phyloP scores from a whole-genome alignment of 2,329 filamentous ascomycete genomes.

The Alternaria novae-zelandiae region DNA sequence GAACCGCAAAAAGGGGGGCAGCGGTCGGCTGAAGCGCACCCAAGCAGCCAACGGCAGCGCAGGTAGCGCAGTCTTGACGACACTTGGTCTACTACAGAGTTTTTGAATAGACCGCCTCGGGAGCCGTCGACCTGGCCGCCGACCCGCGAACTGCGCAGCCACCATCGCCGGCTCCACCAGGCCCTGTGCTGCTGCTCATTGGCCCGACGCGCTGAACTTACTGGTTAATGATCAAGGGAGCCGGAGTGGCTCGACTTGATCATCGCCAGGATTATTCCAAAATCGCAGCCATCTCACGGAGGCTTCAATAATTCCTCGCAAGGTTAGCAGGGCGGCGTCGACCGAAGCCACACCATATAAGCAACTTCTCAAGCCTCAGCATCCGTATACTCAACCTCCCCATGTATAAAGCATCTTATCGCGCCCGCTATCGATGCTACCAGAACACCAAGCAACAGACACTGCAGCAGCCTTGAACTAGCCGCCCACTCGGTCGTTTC shows the following conservation, averaged over 20 bases:
- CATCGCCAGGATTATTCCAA: conserved; percentile 40
- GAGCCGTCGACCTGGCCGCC: conserved; percentile 7
- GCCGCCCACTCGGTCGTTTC: conserved; percentile 14
- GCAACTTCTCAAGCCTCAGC: conserved; percentile 20
- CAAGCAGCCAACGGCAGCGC: conserved; percentile 15
- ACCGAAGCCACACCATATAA: conserved; percentile 38
- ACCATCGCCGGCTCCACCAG: conserved; percentile 23
- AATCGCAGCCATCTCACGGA: conserved; percentile 13
- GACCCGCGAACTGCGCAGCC: conserved; percentile 26
- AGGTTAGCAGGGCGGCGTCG: conserved; percentile 34
- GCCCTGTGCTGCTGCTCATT: conserved; percentile 18
- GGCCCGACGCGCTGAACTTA: conserved; percentile 18
- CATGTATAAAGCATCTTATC: conserved; percentile 37
- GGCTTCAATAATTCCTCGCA: conserved; percentile 37
- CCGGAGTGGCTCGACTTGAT: conserved; percentile 43
- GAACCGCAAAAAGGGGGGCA: conserved; percentile 18
- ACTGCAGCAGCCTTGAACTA: conserved; percentile 21
- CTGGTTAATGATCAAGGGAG: conserved; percentile 26
- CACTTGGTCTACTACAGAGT: conserved; percentile 10
- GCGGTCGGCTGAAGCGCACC: conserved; percentile 26
- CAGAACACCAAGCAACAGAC: conserved; percentile 20
- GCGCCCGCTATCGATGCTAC: conserved; percentile 19
- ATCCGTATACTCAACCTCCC: background rate
- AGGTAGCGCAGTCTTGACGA: conserved; percentile 9
- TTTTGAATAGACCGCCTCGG: conserved; percentile 18